Evolutionary conservation across 176 grass and related monocot species (phyloP).

Genomic region (Tillandsia leiboldiana): DNA sequence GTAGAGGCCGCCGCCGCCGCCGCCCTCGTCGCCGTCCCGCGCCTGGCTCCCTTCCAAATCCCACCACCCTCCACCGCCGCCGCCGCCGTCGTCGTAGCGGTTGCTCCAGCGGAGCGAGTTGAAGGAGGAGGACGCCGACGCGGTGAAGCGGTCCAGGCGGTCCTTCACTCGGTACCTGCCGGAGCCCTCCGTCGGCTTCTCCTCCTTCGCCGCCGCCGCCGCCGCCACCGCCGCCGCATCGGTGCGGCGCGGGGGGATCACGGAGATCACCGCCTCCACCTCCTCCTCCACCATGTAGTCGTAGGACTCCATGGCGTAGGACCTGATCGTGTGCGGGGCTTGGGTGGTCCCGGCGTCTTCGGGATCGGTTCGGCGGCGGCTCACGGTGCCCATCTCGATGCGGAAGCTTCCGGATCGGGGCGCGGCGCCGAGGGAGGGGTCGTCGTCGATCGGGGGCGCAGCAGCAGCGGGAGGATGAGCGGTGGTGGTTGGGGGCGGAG

Average conservation of each 20-base stretch:
- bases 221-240: constrained; percentile 24
- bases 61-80: no score
- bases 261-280: constrained; percentile 60
- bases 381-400: constrained; percentile 77
- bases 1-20: constrained; percentile 2
- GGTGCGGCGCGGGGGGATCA: constrained; percentile 27
- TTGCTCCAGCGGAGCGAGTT: background rate
- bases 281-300: constrained; percentile 87
- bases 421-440: constrained; percentile 19
- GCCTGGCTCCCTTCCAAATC: background rate
- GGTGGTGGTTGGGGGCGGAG: background rate
- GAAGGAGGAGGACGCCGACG: background rate
- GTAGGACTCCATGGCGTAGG: constrained; percentile 72
- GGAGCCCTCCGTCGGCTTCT: background rate
- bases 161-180: background rate
- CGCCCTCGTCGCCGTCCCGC: constrained; percentile 25
- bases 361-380: constrained; percentile 38
- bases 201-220: constrained; percentile 9
- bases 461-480: background rate
- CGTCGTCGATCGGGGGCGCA: background rate
- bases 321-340: constrained; percentile 21
- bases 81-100: constrained; percentile 3
- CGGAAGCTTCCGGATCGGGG: constrained; percentile 52
- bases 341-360: constrained; percentile 28
- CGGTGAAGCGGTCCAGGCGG: background rate